Evolutionary conservation across 2,329 filamentous ascomycete genomes (phyloP), one percentile per base, ranked within the genome.

Genomic region (Aureobasidium subglaciale): DNA sequence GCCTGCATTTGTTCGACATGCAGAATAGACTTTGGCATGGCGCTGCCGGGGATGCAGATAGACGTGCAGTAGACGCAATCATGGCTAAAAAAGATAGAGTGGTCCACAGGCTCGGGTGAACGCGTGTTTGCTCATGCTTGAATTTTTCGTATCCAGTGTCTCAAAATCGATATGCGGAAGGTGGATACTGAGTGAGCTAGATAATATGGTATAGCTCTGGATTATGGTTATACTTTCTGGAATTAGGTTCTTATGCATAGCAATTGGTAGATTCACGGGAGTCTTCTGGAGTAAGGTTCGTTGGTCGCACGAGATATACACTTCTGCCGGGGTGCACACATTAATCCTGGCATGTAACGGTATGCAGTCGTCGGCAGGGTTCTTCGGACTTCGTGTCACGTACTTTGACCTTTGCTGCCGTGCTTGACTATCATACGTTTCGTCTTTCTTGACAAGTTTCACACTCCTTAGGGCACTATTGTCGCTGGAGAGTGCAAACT

Each of bases 41-140:
- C 13, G 22, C 7, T 27, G 15, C 43, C 32, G 32, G 10, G 9
- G 45, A 49, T 37, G 30, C 45, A 49, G n/a, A 7, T 38, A 38
- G 46, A 50, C 32, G 34, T 38, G 46, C 46, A 50, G 46, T 50
- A 50, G 42, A 16, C 29, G 40, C 22, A 18, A n/a, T 3, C 11
- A 35, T 15, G 20, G 45, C 30, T 49, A 37, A 30, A 32, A 37
- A 18, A 15, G 8, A 29, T 22, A 8, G 29, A 22, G 24, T 34
- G 46, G 46, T 50, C 46, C 46, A 35, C 24, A 50, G 32, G 13
- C 20, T 27, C 46, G 22, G 46, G 16, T 27, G 46, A 50, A 37
- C 46, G 46, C 46, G 46, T 50, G 22, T 50, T 50, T 38, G 46
- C 46, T 37, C 10, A 13, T 37, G 34, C 34, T 2, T 37, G 16